phyloP scores from a whole-genome alignment of 108 stramenopile species.

The Cyclostephanos tholiformis region DNA sequence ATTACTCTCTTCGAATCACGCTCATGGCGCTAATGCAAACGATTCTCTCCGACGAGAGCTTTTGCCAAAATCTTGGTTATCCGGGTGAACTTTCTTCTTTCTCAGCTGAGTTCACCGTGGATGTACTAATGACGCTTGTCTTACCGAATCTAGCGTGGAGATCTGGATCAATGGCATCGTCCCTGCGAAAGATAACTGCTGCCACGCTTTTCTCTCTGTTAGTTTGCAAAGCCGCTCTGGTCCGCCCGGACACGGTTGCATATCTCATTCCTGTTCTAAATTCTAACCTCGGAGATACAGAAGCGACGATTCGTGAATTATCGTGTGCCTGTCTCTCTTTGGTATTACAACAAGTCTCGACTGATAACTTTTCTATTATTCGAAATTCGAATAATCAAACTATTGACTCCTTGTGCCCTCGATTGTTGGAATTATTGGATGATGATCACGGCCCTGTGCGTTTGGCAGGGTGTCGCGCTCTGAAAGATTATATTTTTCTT shows the following conservation, averaged over 20 bases:
- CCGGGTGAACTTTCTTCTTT: neutral
- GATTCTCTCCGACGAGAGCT: slow-evolving; percentile 39
- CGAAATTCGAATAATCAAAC: slow-evolving; percentile 17
- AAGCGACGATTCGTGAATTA: slow-evolving; percentile 35
- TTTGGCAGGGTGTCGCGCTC: slow-evolving; percentile 24
- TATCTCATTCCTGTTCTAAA: slow-evolving; percentile 46
- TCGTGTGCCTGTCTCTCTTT: slow-evolving; percentile 39
- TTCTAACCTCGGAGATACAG: slow-evolving; percentile 43
- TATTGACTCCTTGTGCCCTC: slow-evolving; percentile 29
- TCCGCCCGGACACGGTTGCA: slow-evolving; percentile 16
- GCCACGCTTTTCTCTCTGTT: slow-evolving; percentile 45
- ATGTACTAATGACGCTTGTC: slow-evolving; percentile 33
- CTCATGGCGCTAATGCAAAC: slow-evolving; percentile 45
- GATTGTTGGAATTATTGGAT: slow-evolving; percentile 37
- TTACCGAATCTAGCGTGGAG: slow-evolving; percentile 46
- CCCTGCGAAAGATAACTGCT: slow-evolving; percentile 33
- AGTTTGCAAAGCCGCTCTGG: slow-evolving; percentile 1
- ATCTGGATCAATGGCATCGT: slow-evolving; percentile 38
- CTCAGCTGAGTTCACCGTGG: slow-evolving; percentile 19
- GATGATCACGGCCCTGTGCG: slow-evolving; percentile 42
- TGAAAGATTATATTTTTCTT: slow-evolving; percentile 18
- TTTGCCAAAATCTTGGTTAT: slow-evolving; percentile 4
- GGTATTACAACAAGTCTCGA: slow-evolving; percentile 20
- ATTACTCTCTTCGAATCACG: slow-evolving; percentile 44
- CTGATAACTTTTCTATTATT: slow-evolving; percentile 16